Base-by-base conservation (phyloP, 2,329 filamentous ascomycete species). In the Colletotrichum somersetense region DNA sequence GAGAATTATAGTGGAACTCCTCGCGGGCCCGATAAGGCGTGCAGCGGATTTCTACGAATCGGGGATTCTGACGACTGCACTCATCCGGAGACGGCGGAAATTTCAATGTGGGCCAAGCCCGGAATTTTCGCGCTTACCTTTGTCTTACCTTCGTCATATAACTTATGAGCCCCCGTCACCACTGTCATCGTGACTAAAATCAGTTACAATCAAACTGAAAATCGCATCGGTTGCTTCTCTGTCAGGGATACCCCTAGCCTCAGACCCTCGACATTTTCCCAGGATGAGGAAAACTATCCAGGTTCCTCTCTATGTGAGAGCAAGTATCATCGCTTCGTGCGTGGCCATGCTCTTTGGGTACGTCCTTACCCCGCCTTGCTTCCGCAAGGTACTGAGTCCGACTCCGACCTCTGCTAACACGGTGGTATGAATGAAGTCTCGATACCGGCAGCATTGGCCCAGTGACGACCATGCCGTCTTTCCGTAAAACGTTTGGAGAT, bases 391-490 rank as follows among this genome's bases (percentile, higher is more conserved):
- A 14, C 35, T 33, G 23, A 16, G 7, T 30, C 44, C 10, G 23
- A 10, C 23, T 33, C 16, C 26, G 38, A 0, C 26, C 53, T 26
- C 18, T 30, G n/a, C 63, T 73, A 18, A 72, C 35, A 63, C 14
- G 10, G 8, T 30, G 5, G 26, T 16, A 35, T 55, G 38, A 18
- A 20, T 18, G 20, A 69, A 76, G 78, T 59, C 76, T 79, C 53
- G 81, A 83, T 50, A 82, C 88, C 0, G 88, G 88, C 12, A 87
- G 84, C 35, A 89, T 91, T 64, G 89, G 89, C 1, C 86, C 89
- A 5, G 84, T 91, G 0, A 91, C 89, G 0, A 83, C 85, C 3
- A 91, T 91, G 89, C 75, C 81, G 0, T 79, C 81, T 20, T 91
- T 89, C 77, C 80, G 80, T 12, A 67, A 79, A 2, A 82, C 83